Evolutionary conservation across 352 stramenopile species (phyloP).

Genomic region (Pythium aristosporum): DNA sequence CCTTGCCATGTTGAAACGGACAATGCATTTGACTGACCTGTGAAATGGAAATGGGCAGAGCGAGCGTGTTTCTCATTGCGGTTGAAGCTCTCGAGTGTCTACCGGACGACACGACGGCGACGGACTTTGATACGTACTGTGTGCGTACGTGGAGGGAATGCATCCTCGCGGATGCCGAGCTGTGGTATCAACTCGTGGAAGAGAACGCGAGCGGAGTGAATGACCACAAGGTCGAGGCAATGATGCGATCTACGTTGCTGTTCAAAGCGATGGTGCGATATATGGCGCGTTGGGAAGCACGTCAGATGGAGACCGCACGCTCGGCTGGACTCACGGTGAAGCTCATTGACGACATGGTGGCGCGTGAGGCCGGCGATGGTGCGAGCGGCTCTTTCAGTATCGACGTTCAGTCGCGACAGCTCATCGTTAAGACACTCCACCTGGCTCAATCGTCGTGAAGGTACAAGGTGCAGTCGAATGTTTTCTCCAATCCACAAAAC

Average conservation of each 20-base stretch:
- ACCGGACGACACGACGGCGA: constrained; percentile 28
- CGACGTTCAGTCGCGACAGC: constrained; percentile 48
- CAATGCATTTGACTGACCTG: not conserved
- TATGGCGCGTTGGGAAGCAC: constrained; percentile 28
- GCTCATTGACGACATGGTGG: constrained; percentile 62
- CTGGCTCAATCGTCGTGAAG: constrained; percentile 42
- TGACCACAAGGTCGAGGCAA: constrained; percentile 54
- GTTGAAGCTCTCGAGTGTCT: constrained; percentile 68
- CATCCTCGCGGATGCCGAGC: constrained; percentile 47
- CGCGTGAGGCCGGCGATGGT: constrained; percentile 39
- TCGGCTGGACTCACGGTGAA: constrained; percentile 49
- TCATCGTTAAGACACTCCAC: constrained; percentile 77
- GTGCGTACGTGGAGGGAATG: constrained; percentile 55
- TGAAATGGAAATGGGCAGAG: constrained; percentile 26
- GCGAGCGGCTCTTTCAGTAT: constrained; percentile 38
- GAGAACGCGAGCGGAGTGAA: constrained; percentile 58
- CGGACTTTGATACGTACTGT: constrained; percentile 51
- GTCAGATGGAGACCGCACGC: constrained; percentile 12
- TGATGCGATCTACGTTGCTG: constrained; percentile 74
- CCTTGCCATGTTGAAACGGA: not conserved
- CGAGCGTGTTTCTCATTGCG: constrained; percentile 67
- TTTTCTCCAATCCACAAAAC: constrained; percentile 1
- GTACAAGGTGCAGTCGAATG: not conserved
- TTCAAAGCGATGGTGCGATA: constrained; percentile 65
- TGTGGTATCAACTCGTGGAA: constrained; percentile 55